These are phyloP conservation scores for Balamuthia mandrillaris DNA, from an alignment of 208 protist genomes.

Conservation along the genomic window DNA sequence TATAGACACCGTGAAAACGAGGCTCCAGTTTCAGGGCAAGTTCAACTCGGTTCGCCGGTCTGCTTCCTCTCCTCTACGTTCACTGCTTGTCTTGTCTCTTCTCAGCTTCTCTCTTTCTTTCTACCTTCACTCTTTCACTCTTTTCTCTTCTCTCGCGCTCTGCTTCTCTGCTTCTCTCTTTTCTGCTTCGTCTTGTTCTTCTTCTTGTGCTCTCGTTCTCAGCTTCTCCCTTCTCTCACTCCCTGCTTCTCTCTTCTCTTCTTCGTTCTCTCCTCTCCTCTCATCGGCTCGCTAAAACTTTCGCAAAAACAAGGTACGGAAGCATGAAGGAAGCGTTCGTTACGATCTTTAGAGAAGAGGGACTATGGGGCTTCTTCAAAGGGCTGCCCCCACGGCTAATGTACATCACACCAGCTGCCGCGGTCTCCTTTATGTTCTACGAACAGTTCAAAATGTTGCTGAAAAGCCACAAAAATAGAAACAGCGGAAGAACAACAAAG, in stretches of 20 bases:
- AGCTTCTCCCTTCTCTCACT: background rate
- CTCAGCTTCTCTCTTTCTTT: too few relatives aligned
- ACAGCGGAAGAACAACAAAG: background rate
- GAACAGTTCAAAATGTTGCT: background rate
- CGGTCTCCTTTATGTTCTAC: constrained; percentile 26
- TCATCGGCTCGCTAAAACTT: too few relatives aligned
- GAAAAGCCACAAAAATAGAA: background rate
- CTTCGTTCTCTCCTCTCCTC: too few relatives aligned
- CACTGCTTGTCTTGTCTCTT: background rate
- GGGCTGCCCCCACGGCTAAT: background rate
- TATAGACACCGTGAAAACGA: constrained; percentile 1
- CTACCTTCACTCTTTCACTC: too few relatives aligned
- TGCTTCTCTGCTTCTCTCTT: background rate
- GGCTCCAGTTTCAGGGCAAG: background rate
- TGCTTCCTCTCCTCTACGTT: background rate
- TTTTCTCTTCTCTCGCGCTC: too few relatives aligned
- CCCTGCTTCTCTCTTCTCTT: too few relatives aligned
- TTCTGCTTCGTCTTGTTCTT: too few relatives aligned
- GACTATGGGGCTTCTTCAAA: background rate
- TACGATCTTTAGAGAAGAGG: background rate
- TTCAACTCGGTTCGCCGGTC: constrained; percentile 10
- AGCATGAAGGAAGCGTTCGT: background rate
- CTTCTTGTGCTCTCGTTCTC: background rate
- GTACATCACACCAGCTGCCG: background rate
- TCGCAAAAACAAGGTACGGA: background rate